These are phyloP conservation scores for Chlamydomonas urium DNA, from an alignment of 139 green algal genomes.

Conservation along the genomic window DNA sequence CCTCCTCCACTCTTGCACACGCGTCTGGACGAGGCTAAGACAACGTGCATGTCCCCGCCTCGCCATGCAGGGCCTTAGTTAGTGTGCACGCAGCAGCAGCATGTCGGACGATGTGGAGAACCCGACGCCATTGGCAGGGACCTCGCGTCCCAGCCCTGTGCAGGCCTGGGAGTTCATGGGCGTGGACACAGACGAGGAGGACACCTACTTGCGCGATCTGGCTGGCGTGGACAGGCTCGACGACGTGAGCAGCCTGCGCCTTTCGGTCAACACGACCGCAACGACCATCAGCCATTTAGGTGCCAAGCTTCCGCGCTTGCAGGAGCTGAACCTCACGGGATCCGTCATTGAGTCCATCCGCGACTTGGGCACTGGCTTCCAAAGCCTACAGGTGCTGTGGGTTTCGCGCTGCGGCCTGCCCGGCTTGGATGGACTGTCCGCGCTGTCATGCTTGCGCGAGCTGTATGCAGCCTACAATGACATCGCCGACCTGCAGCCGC, in stretches of 20 bases:
- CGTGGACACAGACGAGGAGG: slow-evolving; percentile 19
- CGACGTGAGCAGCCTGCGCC: slow-evolving; percentile 15
- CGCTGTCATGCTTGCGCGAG: slow-evolving; percentile 36
- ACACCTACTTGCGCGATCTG: slow-evolving; percentile 32
- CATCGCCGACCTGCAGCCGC: slow-evolving; percentile 33
- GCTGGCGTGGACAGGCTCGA: slow-evolving; percentile 27
- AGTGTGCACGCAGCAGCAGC: too few relatives aligned
- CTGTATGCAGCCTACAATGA: slow-evolving; percentile 51
- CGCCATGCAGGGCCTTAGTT: too few relatives aligned
- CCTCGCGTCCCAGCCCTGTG: background rate
- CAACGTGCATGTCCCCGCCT: too few relatives aligned
- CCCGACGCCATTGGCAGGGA: background rate
- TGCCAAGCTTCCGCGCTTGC: slow-evolving; percentile 29
- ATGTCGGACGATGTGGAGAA: too few relatives aligned
- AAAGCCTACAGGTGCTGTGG: slow-evolving; percentile 36
- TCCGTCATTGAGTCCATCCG: slow-evolving; percentile 35
- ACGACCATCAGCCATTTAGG: slow-evolving; percentile 39
- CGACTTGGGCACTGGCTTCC: slow-evolving; percentile 46
- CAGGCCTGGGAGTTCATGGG: slow-evolving; percentile 21
- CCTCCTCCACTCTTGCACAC: too few relatives aligned
- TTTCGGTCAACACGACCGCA: slow-evolving; percentile 26
- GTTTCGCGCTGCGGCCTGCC: slow-evolving; percentile 30
- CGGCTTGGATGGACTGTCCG: slow-evolving; percentile 22
- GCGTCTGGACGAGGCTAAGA: too few relatives aligned
- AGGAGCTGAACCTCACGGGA: slow-evolving; percentile 49